Percentiles rank a stretch among this genome's conserved stretches.
phyloP scores from a whole-genome alignment of 1,139 yeast species.

The Hanseniaspora gamundiae region DNA sequence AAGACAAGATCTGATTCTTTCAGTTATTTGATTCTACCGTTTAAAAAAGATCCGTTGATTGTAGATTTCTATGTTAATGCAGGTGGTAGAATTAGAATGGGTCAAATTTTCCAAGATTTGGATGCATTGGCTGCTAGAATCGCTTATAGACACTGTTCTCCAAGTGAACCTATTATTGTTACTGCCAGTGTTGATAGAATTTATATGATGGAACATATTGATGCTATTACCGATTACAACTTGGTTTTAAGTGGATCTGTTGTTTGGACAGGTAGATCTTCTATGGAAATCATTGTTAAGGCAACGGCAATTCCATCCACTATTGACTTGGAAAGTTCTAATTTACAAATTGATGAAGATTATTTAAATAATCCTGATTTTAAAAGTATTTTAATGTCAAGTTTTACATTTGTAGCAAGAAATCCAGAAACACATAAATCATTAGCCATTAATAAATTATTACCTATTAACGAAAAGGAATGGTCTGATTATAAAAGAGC shows the following conservation, averaged over 20 bases:
- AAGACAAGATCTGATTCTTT: constrained; percentile 69
- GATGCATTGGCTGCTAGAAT: constrained; percentile 85
- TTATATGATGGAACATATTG: constrained; percentile 75
- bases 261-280: constrained; percentile 87
- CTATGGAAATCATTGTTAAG: constrained; percentile 88
- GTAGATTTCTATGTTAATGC: constrained; percentile 84
- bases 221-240: constrained; percentile 62
- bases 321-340: constrained; percentile 3
- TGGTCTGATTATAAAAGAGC: constrained; percentile 81
- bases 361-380: constrained; percentile 33
- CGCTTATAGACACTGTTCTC: constrained; percentile 76
- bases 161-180: constrained; percentile 86
- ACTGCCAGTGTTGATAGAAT: constrained; percentile 92
- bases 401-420: constrained; percentile 90
- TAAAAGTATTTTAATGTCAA: constrained; percentile 59
- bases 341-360: constrained; percentile 31
- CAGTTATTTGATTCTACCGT: constrained; percentile 61
- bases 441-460: constrained; percentile 68
- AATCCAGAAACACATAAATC: constrained; percentile 82
- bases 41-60: constrained; percentile 70
- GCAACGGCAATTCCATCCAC: constrained; percentile 56
- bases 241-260: constrained; percentile 79
- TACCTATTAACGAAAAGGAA: constrained; percentile 62
- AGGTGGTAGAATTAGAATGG: constrained; percentile 77
- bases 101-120: constrained; percentile 83